Evolutionary conservation across 257 asterid genomes (phyloP), one percentile per base, ranked within the genome.

Genomic region (Ilex aquifolium): DNA sequence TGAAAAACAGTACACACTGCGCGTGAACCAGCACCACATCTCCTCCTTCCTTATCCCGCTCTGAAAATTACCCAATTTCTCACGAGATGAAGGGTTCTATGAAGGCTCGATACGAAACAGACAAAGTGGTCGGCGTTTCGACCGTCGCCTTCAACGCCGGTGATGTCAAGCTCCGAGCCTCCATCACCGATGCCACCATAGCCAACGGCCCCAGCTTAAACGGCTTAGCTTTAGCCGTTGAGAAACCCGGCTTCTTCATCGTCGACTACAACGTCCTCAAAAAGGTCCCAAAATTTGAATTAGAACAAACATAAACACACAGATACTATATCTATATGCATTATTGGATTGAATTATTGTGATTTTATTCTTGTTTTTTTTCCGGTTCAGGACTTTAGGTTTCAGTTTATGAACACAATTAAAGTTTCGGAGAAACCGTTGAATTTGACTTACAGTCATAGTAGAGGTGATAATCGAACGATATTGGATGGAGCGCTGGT

Each of bases 131-230:
- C 5, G 57, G 10, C 27, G 57, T 84, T 72, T 74, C 95, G 69
- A 79, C 96, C 16, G 86, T 92, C 13, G 72, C 85, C 71, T 64
- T 82, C 79, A 92, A 82, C 77, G 91, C 96, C 87, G 95, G 95
- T 12, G 97, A 92, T 75, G 60, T 92, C 72, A 92, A 70, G 84
- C 89, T 92, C 74, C 85, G 90, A 32, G 97, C 95, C 51, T 77
- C 95, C 69, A 72, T 89, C 77, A 92, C 97, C 31, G 99, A 92
- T 14, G 96, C 97, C 72, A 89, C 97, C 61, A 61, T 92, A 59
- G 79, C 80, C 81, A 75, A 80, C 64, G 99, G 97, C 73, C 99
- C 97, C 68, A 71, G 77, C 81, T 74, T 89, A 75, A 83, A 83
- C 69, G 99, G 98, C 61, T 67, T 92, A 42, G 79, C 85, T 64